phyloP scores from a whole-genome alignment of 441 rosid species.

The Melastoma candidum region DNA sequence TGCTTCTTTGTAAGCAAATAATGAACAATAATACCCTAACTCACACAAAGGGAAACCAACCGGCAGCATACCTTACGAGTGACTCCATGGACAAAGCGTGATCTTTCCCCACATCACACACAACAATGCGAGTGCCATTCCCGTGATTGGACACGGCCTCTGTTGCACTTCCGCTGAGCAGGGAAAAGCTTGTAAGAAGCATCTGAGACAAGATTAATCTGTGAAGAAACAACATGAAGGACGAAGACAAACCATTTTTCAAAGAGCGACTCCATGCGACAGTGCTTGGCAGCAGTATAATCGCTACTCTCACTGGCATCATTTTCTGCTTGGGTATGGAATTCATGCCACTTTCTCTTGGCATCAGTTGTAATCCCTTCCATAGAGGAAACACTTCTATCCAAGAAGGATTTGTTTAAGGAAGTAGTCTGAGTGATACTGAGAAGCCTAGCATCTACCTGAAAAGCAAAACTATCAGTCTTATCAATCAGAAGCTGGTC shows the following conservation, averaged over 20 bases:
- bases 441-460: conserved; percentile 86
- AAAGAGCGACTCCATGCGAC: conserved; percentile 79
- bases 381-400: conserved; percentile 51
- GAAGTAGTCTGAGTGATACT: conserved; percentile 42
- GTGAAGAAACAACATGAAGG: conserved; percentile 1
- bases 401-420: conserved; percentile 56
- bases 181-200: conserved; percentile 9
- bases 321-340: conserved; percentile 59
- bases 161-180: conserved; percentile 47
- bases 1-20: not conserved
- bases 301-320: conserved; percentile 58
- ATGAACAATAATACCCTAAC: not conserved
- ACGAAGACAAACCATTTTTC: conserved; percentile 51
- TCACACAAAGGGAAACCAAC: not conserved
- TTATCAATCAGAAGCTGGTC: conserved; percentile 7
- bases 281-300: conserved; percentile 82
- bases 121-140: conserved; percentile 41
- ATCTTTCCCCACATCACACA: conserved; percentile 47
- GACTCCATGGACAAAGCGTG: conserved; percentile 41
- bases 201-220: not conserved
- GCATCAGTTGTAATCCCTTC: conserved; percentile 68
- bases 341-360: conserved; percentile 89
- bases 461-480: conserved; percentile 18
- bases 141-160: conserved; percentile 66
- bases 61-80: conserved; percentile 39